Evolutionary conservation across 2,329 filamentous ascomycete genomes (phyloP), one percentile per base, ranked within the genome.

Genomic region (Seiridium cupressi): DNA sequence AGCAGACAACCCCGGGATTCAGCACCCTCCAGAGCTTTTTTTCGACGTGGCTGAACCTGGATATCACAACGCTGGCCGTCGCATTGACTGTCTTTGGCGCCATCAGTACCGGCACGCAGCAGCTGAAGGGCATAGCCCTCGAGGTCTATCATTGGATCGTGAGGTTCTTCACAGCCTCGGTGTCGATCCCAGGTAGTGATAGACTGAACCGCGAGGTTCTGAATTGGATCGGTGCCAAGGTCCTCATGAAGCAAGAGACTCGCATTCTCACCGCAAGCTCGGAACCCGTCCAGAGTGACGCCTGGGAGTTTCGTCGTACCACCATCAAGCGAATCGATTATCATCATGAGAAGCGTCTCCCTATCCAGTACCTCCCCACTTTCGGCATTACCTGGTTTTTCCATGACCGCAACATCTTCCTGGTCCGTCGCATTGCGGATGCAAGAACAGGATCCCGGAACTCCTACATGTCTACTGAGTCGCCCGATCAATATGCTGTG

Each of bases 311-410:
- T 47, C 66, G 68, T 0, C 64, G 64, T 6, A 53, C 60, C 3
- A 47, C 58, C 1, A 59, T 67, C n/a, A 66, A 73, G 57, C 67
- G 72, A 5, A 69, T 71, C 51, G 73, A 76, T 63, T 68, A 65
- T 48, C 64, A 68, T 42, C 68, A 70, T 44, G 72, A 73, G 55
- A 76, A 72, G 62, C 67, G 74, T 13, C 60, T 69, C 2, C 70
- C 74, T 0, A 71, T 77, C 31, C 68, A 74, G 56, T 76, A 76
- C 53, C 66, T 76, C 4, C 74, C 74, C 3, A 75, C 72, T 2
- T 77, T 76, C 40, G 73, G 72, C 18, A 70, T 68, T 1, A 75
- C 72, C 1, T 76, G 72, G 73, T 76, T 77, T 65, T 54, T 72
- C 31, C 62, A 71, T 57, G 64, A 70, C 9, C 66, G 70, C 51